These are phyloP conservation scores for Prunus fruticosa DNA, from an alignment of 306 rosid genomes.

Conservation along the genomic window DNA sequence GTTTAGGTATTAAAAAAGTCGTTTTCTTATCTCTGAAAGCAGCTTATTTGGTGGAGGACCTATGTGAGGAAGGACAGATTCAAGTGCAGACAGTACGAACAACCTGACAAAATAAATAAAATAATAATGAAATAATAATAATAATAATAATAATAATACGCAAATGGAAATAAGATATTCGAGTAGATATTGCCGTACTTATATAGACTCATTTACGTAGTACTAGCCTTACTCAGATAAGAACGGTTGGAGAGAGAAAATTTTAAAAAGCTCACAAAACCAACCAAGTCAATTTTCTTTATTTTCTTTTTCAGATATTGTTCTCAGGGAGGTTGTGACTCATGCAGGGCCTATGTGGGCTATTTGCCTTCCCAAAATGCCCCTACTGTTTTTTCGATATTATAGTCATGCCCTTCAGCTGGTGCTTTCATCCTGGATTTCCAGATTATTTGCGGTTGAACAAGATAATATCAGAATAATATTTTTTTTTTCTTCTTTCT, in stretches of 20 bases:
- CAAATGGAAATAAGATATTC: constrained; percentile 4
- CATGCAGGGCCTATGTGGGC: neutral
- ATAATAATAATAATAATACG: neutral
- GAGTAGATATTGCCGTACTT: constrained; percentile 65
- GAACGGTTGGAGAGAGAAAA: constrained; percentile 54
- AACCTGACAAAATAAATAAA: constrained; percentile 15
- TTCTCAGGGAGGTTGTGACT: constrained; percentile 18
- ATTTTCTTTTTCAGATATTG: constrained; percentile 5
- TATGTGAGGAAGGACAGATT: constrained; percentile 95
- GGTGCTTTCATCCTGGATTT: neutral
- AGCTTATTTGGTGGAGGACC: constrained; percentile 72
- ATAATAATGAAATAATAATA: neutral
- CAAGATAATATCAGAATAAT: neutral
- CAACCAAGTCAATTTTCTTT: too few species aligned
- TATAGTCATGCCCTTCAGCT: neutral
- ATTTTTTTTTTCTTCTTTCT: neutral
- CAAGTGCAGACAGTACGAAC: constrained; percentile 85
- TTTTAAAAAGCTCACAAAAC: too few species aligned
- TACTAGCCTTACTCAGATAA: constrained; percentile 87
- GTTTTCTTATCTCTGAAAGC: constrained; percentile 14
- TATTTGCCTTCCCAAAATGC: neutral
- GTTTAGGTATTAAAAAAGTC: neutral
- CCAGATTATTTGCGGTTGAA: neutral
- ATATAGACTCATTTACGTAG: constrained; percentile 43
- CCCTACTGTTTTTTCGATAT: neutral